These are phyloP conservation scores for Dactylellina parvicollis DNA, from an alignment of 2,329 filamentous ascomycete genomes.

Conservation along the genomic window DNA sequence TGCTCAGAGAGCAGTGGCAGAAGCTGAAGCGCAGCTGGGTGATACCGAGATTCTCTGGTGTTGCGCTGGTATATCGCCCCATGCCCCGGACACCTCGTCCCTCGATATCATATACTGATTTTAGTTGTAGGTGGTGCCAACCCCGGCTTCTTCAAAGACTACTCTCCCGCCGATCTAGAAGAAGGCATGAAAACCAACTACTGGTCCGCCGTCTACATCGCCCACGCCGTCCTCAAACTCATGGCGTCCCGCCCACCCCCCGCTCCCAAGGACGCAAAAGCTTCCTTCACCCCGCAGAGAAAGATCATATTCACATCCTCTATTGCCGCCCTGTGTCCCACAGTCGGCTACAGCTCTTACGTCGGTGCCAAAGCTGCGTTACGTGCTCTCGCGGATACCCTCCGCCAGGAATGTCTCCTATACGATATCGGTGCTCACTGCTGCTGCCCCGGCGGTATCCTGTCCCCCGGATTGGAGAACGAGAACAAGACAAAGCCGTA, in stretches of 20 bases:
- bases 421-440: conserved; percentile 75
- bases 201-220: conserved; percentile 62
- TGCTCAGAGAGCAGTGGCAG: conserved; percentile 62
- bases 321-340: conserved; percentile 75
- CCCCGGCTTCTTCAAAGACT: conserved; percentile 61
- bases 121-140: conserved; percentile 66
- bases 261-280: conserved; percentile 58
- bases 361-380: conserved; percentile 85
- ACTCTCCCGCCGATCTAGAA: conserved; percentile 59
- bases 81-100: neutral
- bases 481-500: conserved; percentile 83
- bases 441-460: conserved; percentile 85
- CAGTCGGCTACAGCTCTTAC: conserved; percentile 86
- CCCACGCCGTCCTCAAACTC: conserved; percentile 60
- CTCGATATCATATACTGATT: conserved; percentile 60
- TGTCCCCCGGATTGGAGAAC: conserved; percentile 75
- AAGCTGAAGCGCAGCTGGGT: conserved; percentile 56
- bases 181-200: conserved; percentile 63
- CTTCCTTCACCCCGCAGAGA: conserved; percentile 62
- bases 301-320: conserved; percentile 92
- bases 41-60: conserved; percentile 89
- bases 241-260: conserved; percentile 62
- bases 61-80: conserved; percentile 85
- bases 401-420: conserved; percentile 83
- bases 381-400: conserved; percentile 80